These are phyloP conservation scores for Aquilaria yunnanensis DNA, from an alignment of 345 rosid species.

Conservation along the genomic window DNA sequence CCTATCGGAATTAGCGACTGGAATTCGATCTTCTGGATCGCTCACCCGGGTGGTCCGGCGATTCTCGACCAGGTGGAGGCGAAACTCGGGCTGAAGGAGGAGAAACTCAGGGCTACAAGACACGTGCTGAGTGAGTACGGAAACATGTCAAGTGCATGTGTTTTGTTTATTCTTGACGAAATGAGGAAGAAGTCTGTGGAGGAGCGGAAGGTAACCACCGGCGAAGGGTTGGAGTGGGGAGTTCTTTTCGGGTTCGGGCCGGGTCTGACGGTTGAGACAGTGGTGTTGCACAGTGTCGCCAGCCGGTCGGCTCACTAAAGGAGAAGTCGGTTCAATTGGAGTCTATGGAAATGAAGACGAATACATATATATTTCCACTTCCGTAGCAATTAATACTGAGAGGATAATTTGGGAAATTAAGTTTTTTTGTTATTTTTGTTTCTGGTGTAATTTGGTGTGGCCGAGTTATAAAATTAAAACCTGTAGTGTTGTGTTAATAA, in stretches of 20 bases:
- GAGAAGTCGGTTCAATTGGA: too few relatives aligned
- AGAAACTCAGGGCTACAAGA: conserved; percentile 54
- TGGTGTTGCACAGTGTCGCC: conserved; percentile 61
- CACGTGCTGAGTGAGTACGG: conserved; percentile 66
- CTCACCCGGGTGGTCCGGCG: conserved; percentile 80
- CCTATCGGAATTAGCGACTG: conserved; percentile 71
- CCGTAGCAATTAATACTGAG: too few relatives aligned
- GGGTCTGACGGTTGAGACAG: conserved; percentile 79
- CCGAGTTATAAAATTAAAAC: too few relatives aligned
- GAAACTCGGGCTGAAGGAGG: conserved; percentile 40
- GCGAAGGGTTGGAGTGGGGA: conserved; percentile 87
- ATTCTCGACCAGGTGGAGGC: conserved; percentile 55
- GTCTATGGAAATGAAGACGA: too few relatives aligned
- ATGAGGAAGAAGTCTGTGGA: conserved; percentile 56
- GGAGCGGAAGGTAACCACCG: conserved; percentile 54
- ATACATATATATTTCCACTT: too few relatives aligned
- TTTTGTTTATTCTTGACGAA: conserved; percentile 67
- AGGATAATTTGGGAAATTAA: background rate
- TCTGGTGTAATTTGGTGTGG: too few relatives aligned
- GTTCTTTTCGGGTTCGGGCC: conserved; percentile 83
- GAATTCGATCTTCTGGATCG: conserved; percentile 79
- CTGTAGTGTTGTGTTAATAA: too few relatives aligned
- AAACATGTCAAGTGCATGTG: conserved; percentile 85
- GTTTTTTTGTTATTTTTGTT: background rate
- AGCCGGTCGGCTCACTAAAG: conserved; percentile 12